Conservation (phyloP, 192 early-diverging fungal species). For the Umbelopsis vinacea region DNA sequence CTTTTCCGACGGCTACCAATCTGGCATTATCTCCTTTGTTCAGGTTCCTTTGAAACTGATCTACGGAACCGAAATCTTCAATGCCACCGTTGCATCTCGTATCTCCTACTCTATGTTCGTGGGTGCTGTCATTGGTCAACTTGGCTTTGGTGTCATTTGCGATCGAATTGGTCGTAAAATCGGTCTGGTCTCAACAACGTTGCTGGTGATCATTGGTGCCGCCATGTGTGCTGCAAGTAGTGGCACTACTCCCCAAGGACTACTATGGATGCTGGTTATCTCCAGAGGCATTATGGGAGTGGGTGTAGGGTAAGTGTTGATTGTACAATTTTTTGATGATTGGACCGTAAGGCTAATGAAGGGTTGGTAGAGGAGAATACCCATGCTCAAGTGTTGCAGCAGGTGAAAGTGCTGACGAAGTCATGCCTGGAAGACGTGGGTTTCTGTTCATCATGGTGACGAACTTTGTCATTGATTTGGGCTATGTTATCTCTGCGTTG, state of each 20-base stretch:
- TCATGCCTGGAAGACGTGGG: constrained; percentile 42
- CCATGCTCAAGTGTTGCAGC: constrained; percentile 58
- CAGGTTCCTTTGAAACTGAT: constrained; percentile 51
- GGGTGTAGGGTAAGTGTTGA: constrained; percentile 30
- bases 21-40: constrained; percentile 54
- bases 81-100: constrained; percentile 42
- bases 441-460: constrained; percentile 46
- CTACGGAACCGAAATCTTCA: constrained; percentile 44
- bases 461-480: constrained; percentile 56
- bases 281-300: constrained; percentile 51
- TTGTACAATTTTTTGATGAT: too few species aligned
- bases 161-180: constrained; percentile 61
- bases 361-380: constrained; percentile 47
- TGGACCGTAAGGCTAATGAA: neutral
- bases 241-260: constrained; percentile 42
- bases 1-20: constrained; percentile 60
- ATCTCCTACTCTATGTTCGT: constrained; percentile 57
- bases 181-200: constrained; percentile 50
- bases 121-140: constrained; percentile 56
- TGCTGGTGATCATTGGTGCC: constrained; percentile 53
- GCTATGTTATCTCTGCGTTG: constrained; percentile 51
- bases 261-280: constrained; percentile 54
- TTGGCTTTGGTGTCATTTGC: constrained; percentile 52
- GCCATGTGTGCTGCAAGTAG: constrained; percentile 45
- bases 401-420: constrained; percentile 57